A percentile compares a stretch with the other conserved stretches of the same genome.
phyloP scores from a whole-genome alignment of 176 grass and related monocot genomes.

The Sorghum bicolor region DNA sequence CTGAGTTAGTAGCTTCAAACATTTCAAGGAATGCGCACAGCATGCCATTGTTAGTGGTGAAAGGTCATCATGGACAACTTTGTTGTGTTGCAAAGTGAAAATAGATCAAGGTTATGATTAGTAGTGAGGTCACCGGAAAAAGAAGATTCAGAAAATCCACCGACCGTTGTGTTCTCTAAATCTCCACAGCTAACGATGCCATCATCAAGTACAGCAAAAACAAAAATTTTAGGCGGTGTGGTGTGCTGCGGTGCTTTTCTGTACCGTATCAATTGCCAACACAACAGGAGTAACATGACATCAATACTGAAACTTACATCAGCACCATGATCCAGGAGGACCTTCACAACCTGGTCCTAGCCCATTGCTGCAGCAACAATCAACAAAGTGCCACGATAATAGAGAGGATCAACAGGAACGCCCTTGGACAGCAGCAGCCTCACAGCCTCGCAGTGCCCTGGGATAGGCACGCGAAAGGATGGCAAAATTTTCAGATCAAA shows the following conservation, averaged over 20 bases:
- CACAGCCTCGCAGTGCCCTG: slow-evolving; percentile 24
- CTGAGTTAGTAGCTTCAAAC: slow-evolving; percentile 26
- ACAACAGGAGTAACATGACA: no score
- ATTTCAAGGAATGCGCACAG: slow-evolving; percentile 21
- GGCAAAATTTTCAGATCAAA: background rate
- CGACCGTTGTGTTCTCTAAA: background rate
- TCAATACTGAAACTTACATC: slow-evolving; percentile 29
- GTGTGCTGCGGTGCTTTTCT: no score
- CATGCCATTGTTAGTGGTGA: slow-evolving; percentile 18
- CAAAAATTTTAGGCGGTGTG: no score
- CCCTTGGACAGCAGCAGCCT: slow-evolving; percentile 34
- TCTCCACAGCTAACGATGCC: background rate
- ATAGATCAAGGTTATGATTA: background rate
- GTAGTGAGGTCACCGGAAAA: background rate
- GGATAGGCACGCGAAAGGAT: background rate
- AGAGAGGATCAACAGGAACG: slow-evolving; percentile 26
- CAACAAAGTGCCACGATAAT: slow-evolving; percentile 14
- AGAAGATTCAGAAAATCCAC: background rate
- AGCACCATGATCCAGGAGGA: slow-evolving; percentile 44
- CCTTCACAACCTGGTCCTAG: background rate
- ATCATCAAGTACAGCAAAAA: background rate
- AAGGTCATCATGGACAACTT: background rate
- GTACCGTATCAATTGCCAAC: no score
- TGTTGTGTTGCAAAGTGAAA: slow-evolving; percentile 29
- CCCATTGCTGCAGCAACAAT: background rate